Base-by-base conservation (phyloP, 2,329 filamentous ascomycete genomes). In the Elsinoe australis region DNA sequence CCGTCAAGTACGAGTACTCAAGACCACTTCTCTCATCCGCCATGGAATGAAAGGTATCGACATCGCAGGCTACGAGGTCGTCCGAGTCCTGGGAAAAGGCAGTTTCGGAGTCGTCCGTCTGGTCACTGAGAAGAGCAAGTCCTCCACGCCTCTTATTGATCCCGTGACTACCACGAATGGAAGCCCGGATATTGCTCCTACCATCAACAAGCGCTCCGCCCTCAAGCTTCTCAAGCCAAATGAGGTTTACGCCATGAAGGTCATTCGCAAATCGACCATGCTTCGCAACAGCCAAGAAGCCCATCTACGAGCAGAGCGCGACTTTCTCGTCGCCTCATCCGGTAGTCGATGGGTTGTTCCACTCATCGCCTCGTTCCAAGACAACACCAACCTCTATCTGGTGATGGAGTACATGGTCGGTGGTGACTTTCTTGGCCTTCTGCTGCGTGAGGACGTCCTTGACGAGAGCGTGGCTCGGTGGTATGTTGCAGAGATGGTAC, bases 351-450 rank as follows among this genome's bases (percentile, higher is more conserved):
- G 89, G 90, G 81, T 95, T 38, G 86, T 96, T 2, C 86, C 89
- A 1, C 71, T 98, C 28, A 76, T 95, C 44, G 76, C 86, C 42
- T 92, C 87, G 59, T 96, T 96, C 55, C 87, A 96, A 64, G 92
- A 96, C 62, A 71, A 77, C 28, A 75, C 78, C 33, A 87, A 86
- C 57, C 73, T 98, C 4, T 96, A 96, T 59, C 78, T 98, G 4
- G 85, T 95, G 46, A 95, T 96, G 88, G 89, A 96, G 51, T 98
- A 94, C 61, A 95, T 95, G 87, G 83, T 94, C 2, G 92, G 90
- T 0, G 90, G 92, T 0, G 90, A 98, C 62, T 96, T 98, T 56
- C 73, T 98, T 0, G 86, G 86, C 1, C 67, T 95, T 0, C 69
- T 98, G 12, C 84, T 95, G 49, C 80, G 89, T 12, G 85, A 94